Percentiles rank a stretch among this genome's conserved stretches.
Evolutionary conservation across 1,284 basidiomycete species (phyloP).

Genomic region (Leccinum proliferum): DNA sequence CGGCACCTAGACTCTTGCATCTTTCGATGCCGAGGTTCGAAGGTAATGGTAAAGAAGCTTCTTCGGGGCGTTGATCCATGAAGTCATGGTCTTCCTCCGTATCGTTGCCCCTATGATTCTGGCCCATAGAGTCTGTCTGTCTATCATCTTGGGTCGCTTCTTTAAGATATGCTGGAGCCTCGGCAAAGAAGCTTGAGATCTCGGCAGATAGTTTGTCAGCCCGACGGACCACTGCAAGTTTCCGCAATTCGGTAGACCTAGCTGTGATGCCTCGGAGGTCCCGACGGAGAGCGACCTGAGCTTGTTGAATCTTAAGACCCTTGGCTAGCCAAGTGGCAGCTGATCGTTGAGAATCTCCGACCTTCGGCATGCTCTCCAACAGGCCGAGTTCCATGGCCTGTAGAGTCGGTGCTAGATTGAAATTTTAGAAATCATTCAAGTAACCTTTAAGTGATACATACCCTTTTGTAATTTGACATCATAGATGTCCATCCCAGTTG

Average conservation of each 20-base stretch:
- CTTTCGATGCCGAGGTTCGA: background rate
- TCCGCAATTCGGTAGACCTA: background rate
- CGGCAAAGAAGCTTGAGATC: background rate
- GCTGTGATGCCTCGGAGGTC: background rate
- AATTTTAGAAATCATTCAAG: background rate
- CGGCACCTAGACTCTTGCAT: background rate
- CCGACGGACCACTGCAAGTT: background rate
- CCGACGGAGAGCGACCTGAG: background rate
- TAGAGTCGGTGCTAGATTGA: background rate
- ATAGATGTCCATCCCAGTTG: background rate
- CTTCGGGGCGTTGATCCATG: background rate
- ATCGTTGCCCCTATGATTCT: background rate
- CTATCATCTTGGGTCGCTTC: background rate
- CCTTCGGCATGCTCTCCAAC: background rate
- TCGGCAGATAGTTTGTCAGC: background rate
- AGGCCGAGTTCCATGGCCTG: background rate
- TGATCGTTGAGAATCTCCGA: background rate
- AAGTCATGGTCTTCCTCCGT: background rate
- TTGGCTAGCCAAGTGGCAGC: background rate
- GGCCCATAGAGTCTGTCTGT: background rate
- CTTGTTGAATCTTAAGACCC: background rate
- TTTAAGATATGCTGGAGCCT: background rate
- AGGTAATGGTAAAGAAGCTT: background rate
- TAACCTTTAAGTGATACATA: background rate
- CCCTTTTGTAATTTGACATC: background rate